Percentiles rank a stretch among this genome's conserved stretches.
phyloP scores from a whole-genome alignment of 768 basidiomycete species.

The Filobasidium floriforme region DNA sequence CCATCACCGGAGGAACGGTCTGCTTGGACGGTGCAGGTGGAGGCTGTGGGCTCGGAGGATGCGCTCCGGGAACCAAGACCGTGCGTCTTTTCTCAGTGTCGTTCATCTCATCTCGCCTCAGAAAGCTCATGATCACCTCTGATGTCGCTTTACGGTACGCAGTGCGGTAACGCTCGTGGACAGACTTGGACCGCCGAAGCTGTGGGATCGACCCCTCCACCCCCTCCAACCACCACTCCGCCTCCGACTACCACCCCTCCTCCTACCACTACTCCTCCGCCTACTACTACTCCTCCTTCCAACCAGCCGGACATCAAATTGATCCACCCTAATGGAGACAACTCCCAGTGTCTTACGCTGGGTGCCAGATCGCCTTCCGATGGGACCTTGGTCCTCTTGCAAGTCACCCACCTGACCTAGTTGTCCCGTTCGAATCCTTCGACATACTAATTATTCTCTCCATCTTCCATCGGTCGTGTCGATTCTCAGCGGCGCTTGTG shows the following conservation, averaged over 20 bases:
- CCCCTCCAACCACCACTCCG: conserved; percentile 1
- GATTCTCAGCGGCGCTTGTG: conserved; percentile 1
- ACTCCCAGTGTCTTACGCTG: background rate
- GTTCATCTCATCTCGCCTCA: too few relatives aligned
- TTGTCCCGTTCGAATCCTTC: too few relatives aligned
- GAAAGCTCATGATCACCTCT: too few relatives aligned
- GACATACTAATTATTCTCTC: background rate
- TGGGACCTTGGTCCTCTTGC: conserved; percentile 11
- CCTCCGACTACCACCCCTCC: background rate
- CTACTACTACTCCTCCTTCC: background rate
- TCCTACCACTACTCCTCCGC: too few relatives aligned
- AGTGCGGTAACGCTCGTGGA: too few relatives aligned
- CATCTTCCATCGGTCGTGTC: background rate
- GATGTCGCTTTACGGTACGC: too few relatives aligned
- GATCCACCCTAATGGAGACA: background rate
- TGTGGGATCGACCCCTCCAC: background rate
- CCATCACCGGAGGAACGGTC: background rate
- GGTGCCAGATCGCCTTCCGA: background rate
- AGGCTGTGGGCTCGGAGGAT: conserved; percentile 16
- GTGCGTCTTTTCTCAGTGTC: conserved; percentile 8
- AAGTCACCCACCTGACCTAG: background rate
- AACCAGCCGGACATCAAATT: background rate
- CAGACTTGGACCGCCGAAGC: too few relatives aligned
- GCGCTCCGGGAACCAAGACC: conserved; percentile 5
- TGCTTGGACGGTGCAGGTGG: conserved; percentile 10